phyloP scores from a whole-genome alignment of 345 rosid species.

The Ceriops tagal region DNA sequence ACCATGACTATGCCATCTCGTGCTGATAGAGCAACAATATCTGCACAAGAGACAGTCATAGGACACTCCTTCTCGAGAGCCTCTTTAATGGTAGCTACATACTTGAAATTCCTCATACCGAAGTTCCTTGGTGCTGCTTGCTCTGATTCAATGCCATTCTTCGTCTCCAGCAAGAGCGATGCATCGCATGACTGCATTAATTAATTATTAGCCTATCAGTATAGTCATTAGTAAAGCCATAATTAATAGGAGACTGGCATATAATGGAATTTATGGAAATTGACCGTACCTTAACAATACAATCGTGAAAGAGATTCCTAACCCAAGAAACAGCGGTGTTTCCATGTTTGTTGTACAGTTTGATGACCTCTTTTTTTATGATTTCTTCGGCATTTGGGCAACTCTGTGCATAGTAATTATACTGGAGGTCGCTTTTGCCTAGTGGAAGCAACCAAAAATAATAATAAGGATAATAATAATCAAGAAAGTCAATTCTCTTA shows the following conservation, averaged over 20 bases:
- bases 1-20: constrained; percentile 80
- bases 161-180: constrained; percentile 59
- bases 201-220: not conserved
- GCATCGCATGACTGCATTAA: constrained; percentile 69
- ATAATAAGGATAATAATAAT: not conserved
- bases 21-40: constrained; percentile 73
- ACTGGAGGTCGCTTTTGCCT: constrained; percentile 60
- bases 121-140: constrained; percentile 56
- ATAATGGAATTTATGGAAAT: not conserved
- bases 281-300: constrained; percentile 47
- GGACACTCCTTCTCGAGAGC: constrained; percentile 83
- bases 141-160: constrained; percentile 52
- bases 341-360: constrained; percentile 66
- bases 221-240: not conserved
- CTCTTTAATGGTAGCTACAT: constrained; percentile 58
- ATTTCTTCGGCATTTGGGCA: constrained; percentile 85
- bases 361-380: constrained; percentile 57
- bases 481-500: not conserved
- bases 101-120: constrained; percentile 93
- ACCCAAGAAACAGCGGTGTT: constrained; percentile 92
- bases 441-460: not conserved
- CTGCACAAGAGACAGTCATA: constrained; percentile 76
- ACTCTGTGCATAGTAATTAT: constrained; percentile 55
- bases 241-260: not conserved
- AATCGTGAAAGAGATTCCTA: constrained; percentile 89